Percentiles rank a stretch among this genome's conserved stretches.
phyloP scores from a whole-genome alignment of 1,139 yeast species.

The Geotrichum candidum region DNA sequence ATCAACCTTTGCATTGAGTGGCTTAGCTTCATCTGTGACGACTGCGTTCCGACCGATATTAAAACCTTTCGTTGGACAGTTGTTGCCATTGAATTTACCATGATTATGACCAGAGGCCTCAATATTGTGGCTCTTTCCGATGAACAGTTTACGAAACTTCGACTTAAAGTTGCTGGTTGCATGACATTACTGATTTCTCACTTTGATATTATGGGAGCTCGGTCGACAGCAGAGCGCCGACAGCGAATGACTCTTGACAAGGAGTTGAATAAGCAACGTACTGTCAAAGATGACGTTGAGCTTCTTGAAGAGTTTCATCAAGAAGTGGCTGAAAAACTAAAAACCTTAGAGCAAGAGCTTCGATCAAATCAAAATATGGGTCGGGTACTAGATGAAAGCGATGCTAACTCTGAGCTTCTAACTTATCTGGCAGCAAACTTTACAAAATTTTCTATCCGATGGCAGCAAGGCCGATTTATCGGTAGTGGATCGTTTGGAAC shows the following conservation, averaged over 20 bases:
- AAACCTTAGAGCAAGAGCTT: constrained; percentile 51
- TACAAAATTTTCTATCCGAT: constrained; percentile 84
- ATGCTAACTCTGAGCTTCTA: constrained; percentile 80
- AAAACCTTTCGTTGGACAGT: constrained; percentile 96
- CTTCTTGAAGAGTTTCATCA: constrained; percentile 50
- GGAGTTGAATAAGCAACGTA: constrained; percentile 10
- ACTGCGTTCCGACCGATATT: constrained; percentile 86
- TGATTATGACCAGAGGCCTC: constrained; percentile 90
- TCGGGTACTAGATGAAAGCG: constrained; percentile 79
- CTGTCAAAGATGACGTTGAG: constrained; percentile 51
- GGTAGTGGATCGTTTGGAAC: constrained; percentile 97
- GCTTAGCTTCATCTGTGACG: constrained; percentile 91
- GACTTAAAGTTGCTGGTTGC: constrained; percentile 86
- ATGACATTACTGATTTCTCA: constrained; percentile 91
- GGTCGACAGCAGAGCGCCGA: constrained; percentile 70
- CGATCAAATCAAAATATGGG: constrained; percentile 60
- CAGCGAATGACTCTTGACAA: constrained; percentile 28
- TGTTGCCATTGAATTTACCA: constrained; percentile 88
- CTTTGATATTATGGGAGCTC: constrained; percentile 97
- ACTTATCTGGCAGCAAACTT: constrained; percentile 84
- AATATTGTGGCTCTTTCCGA: constrained; percentile 77
- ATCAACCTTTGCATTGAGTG: constrained; percentile 78
- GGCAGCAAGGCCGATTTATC: constrained; percentile 93
- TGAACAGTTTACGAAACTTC: constrained; percentile 65
- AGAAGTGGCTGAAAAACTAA: constrained; percentile 55